A percentile compares a stretch with the other conserved stretches of the same genome.
These are phyloP conservation scores for Eleusine indica DNA, from an alignment of 176 grass and related monocot genomes.

Conservation along the genomic window DNA sequence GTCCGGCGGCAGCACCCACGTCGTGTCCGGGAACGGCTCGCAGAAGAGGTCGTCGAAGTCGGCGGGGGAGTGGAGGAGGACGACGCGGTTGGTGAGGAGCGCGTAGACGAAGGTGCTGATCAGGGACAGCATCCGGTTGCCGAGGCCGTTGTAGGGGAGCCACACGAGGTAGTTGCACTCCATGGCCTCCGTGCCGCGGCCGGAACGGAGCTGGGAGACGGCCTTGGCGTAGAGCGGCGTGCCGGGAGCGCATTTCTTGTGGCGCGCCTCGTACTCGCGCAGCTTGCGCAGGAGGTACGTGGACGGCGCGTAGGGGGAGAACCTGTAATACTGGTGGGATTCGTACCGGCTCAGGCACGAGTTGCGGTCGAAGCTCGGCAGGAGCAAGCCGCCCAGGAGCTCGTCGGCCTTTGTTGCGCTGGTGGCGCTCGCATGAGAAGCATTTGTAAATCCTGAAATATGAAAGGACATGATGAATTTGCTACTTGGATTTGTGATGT, in stretches of 20 bases:
- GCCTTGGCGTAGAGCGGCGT: conserved; percentile 48
- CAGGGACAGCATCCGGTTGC: conserved; percentile 59
- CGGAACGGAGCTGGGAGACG: conserved; percentile 45
- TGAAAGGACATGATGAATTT: not conserved
- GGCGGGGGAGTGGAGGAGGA: conserved; percentile 36
- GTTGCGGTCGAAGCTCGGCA: conserved; percentile 21
- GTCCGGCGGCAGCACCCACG: conserved; percentile 55
- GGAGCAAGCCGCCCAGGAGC: conserved; percentile 42
- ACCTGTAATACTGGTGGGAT: conserved; percentile 19
- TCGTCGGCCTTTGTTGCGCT: conserved; percentile 14
- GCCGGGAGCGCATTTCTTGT: conserved; percentile 55
- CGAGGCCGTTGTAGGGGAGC: conserved; percentile 55
- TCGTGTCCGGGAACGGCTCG: conserved; percentile 61
- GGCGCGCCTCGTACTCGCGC: conserved; percentile 60
- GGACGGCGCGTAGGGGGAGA: conserved; percentile 44
- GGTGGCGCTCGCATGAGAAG: not conserved
- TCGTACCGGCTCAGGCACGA: conserved; percentile 59
- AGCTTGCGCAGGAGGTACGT: conserved; percentile 48
- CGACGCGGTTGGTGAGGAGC: conserved; percentile 52
- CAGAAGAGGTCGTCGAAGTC: conserved; percentile 65
- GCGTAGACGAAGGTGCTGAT: conserved; percentile 53
- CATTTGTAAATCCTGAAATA: conserved; percentile 15
- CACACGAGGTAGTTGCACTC: conserved; percentile 54
- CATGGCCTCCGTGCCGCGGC: not conserved
- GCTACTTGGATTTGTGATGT: not conserved